A percentile compares a stretch with the other conserved stretches of the same genome.
Conservation (phyloP, 768 basidiomycete genomes). For the Steccherinum ochraceum region DNA sequence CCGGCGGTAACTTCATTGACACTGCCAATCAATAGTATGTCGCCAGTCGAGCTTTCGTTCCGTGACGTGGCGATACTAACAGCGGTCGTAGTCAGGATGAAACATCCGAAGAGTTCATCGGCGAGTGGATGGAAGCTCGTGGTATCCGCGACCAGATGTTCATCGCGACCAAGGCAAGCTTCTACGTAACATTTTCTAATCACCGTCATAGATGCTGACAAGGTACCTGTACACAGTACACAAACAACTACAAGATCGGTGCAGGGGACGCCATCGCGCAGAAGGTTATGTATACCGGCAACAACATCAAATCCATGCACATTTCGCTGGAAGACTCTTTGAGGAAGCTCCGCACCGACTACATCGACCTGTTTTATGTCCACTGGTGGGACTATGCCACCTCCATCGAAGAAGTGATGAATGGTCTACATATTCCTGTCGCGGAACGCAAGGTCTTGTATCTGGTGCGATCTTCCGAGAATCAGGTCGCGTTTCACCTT, state of each 20-base stretch:
- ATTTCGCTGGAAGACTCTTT: slow-evolving; percentile 26
- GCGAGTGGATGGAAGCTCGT: slow-evolving; percentile 33
- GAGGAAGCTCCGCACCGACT: slow-evolving; percentile 34
- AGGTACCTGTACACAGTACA: slow-evolving; percentile 4
- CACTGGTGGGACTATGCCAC: slow-evolving; percentile 36
- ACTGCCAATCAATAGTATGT: slow-evolving; percentile 39
- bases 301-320: slow-evolving; percentile 28
- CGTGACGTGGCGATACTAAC: neutral
- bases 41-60: neutral
- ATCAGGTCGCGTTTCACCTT: neutral
- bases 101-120: slow-evolving; percentile 27
- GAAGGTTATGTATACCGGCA: slow-evolving; percentile 31
- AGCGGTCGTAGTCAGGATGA: slow-evolving; percentile 16
- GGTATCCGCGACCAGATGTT: slow-evolving; percentile 32
- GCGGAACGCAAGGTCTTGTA: slow-evolving; percentile 30
- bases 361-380: slow-evolving; percentile 40
- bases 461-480: slow-evolving; percentile 6
- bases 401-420: slow-evolving; percentile 34
- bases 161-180: slow-evolving; percentile 21
- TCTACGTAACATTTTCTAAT: too few relatives aligned
- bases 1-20: slow-evolving; percentile 29
- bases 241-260: slow-evolving; percentile 5
- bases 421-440: slow-evolving; percentile 29
- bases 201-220: neutral
- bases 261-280: neutral